Conservation (phyloP, 2,329 filamentous ascomycete genomes). For the Rutstroemia sp. region DNA sequence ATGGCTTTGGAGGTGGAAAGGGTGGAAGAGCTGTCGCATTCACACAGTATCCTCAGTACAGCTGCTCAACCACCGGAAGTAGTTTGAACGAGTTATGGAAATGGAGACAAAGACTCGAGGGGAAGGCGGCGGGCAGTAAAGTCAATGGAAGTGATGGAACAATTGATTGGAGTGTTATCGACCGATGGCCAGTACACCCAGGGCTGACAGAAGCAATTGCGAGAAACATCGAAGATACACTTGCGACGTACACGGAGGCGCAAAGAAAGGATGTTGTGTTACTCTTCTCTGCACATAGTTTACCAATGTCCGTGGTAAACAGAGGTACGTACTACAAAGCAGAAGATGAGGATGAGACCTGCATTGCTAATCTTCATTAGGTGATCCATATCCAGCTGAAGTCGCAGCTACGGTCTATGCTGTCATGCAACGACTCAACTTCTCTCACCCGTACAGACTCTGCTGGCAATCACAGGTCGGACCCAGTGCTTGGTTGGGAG, state of each 20-base stretch:
- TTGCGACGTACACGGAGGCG: conserved; percentile 78
- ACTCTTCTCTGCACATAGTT: conserved; percentile 88
- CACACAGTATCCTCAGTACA: conserved; percentile 97
- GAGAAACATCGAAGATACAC: conserved; percentile 79
- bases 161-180: conserved; percentile 95
- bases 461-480: conserved; percentile 99
- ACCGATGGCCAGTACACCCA: conserved; percentile 89
- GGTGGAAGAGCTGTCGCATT: conserved; percentile 95
- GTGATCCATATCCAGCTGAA: conserved; percentile 91
- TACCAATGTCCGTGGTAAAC: conserved; percentile 97
- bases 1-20: conserved; percentile 83
- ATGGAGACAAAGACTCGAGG: conserved; percentile 83
- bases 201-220: conserved; percentile 90
- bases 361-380: conserved; percentile 33
- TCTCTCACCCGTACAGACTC: conserved; percentile 84
- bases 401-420: conserved; percentile 94
- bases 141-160: conserved; percentile 48
- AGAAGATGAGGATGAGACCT: conserved; percentile 3
- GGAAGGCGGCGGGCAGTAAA: conserved; percentile 44
- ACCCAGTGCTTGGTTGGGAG: conserved; percentile 88
- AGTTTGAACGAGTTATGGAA: conserved; percentile 98
- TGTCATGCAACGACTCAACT: conserved; percentile 86
- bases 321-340: conserved; percentile 48
- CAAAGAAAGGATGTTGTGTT: conserved; percentile 73
- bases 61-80: conserved; percentile 93